A percentile compares a stretch with the other conserved stretches of the same genome.
Evolutionary conservation across 176 grass and related monocot genomes (phyloP).

Genomic region (Alopecurus myosuroides): DNA sequence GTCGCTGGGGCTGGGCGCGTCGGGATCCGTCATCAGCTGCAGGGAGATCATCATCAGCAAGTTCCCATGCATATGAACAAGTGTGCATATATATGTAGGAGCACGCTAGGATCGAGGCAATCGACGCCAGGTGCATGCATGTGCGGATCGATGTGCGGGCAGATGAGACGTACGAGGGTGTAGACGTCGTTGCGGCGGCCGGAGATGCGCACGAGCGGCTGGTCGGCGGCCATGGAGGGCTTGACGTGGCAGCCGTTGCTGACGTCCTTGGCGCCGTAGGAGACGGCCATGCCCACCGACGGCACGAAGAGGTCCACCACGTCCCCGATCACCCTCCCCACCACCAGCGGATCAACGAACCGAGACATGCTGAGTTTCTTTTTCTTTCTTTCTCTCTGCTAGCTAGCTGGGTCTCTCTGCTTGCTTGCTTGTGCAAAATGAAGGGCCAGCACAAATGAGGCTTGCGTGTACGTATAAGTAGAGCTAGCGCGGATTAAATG

Average conservation of each 20-base stretch:
- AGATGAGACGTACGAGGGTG: conserved; percentile 34
- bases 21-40: conserved; percentile 88
- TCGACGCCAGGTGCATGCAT: background rate
- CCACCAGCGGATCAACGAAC: conserved; percentile 76
- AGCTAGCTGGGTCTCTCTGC: background rate
- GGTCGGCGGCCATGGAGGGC: conserved; percentile 47
- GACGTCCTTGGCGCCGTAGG: conserved; percentile 62
- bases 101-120: background rate
- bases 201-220: conserved; percentile 51
- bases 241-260: conserved; percentile 79
- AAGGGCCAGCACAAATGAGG: background rate
- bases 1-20: conserved; percentile 85
- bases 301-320: conserved; percentile 87
- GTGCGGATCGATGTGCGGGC: background rate
- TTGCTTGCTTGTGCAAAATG: background rate
- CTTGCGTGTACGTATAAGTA: background rate
- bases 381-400: background rate
- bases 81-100: background rate
- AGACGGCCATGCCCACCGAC: conserved; percentile 51
- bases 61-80: background rate
- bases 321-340: conserved; percentile 80
- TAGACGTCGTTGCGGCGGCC: conserved; percentile 60
- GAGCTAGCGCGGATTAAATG: background rate
- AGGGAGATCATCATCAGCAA: background rate
- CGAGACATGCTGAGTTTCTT: conserved; percentile 23